These are phyloP conservation scores for Halteria grandinella DNA, from an alignment of 73 alveolate genomes.

Conservation along the genomic window DNA sequence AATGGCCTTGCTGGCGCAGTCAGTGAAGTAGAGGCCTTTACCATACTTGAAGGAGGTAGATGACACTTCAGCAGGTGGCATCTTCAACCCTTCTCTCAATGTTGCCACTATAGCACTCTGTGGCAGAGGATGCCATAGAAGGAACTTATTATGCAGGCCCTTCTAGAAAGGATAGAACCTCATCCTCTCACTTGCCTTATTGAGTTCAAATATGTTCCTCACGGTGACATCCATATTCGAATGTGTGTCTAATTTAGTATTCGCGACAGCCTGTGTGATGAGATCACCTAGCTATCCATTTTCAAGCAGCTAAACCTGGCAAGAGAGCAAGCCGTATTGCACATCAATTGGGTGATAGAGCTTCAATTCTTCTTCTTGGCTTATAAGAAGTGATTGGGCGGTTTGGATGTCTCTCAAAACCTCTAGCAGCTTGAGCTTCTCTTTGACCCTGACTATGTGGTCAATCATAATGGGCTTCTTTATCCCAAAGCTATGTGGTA, in stretches of 20 bases:
- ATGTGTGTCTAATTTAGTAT: slow-evolving; percentile 79
- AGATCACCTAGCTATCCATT: slow-evolving; percentile 6
- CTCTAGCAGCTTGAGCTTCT: slow-evolving; percentile 72
- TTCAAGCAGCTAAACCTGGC: slow-evolving; percentile 21
- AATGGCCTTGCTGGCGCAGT: slow-evolving; percentile 67
- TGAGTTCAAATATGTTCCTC: slow-evolving; percentile 43
- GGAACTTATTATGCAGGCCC: slow-evolving; percentile 44
- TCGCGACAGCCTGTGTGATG: slow-evolving; percentile 54
- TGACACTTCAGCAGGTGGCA: slow-evolving; percentile 91
- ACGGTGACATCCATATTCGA: slow-evolving; percentile 57
- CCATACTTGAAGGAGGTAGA: slow-evolving; percentile 92
- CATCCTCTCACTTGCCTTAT: slow-evolving; percentile 66
- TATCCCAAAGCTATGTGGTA: slow-evolving; percentile 87
- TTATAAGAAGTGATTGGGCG: slow-evolving; percentile 58
- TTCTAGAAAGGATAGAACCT: slow-evolving; percentile 60
- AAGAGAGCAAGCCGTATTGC: slow-evolving; percentile 63
- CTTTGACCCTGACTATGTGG: slow-evolving; percentile 72
- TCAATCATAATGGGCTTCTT: slow-evolving; percentile 78
- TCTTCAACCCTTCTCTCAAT: slow-evolving; percentile 84
- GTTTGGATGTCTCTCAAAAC: slow-evolving; percentile 69
- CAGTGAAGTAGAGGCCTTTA: slow-evolving; percentile 96
- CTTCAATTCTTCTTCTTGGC: slow-evolving; percentile 46
- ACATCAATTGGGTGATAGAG: slow-evolving; percentile 72
- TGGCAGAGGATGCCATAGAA: slow-evolving; percentile 88
- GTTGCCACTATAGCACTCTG: slow-evolving; percentile 74